phyloP scores from a whole-genome alignment of 495 filamentous ascomycete species.

The Xylaria grammica region DNA sequence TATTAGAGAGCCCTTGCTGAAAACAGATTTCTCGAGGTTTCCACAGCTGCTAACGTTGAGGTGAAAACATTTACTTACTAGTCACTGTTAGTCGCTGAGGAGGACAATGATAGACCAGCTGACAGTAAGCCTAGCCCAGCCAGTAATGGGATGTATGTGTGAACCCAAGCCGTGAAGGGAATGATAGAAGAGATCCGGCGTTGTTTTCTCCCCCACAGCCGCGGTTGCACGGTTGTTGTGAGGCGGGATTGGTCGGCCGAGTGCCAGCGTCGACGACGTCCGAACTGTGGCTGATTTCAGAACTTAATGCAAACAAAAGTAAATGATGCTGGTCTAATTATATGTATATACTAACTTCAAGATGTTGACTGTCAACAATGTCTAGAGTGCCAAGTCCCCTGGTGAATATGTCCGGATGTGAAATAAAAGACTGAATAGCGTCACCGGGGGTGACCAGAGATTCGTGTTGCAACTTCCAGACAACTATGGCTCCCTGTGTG shows the following conservation, averaged over 20 bases:
- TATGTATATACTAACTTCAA: conserved; percentile 16
- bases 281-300: too few species aligned
- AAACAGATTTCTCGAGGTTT: too few species aligned
- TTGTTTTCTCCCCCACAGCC: not conserved
- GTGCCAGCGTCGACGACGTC: too few species aligned
- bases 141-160: not conserved
- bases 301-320: too few species aligned
- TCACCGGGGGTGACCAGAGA: conserved; percentile 25
- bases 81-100: not conserved
- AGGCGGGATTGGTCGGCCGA: too few species aligned
- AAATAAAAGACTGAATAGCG: conserved; percentile 26
- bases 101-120: not conserved
- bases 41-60: too few species aligned
- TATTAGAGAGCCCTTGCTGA: not conserved
- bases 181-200: not conserved
- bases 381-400: conserved; percentile 22
- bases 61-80: too few species aligned
- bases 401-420: conserved; percentile 17
- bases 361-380: conserved; percentile 12
- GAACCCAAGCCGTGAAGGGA: not conserved
- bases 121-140: not conserved
- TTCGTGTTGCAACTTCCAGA: not conserved
- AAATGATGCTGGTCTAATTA: too few species aligned
- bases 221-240: not conserved
- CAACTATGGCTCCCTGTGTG: not conserved